A percentile compares a stretch with the other conserved stretches of the same genome.
These are phyloP conservation scores for Uromyces viciae-fabae DNA, from an alignment of 1,284 basidiomycete species.

Conservation along the genomic window DNA sequence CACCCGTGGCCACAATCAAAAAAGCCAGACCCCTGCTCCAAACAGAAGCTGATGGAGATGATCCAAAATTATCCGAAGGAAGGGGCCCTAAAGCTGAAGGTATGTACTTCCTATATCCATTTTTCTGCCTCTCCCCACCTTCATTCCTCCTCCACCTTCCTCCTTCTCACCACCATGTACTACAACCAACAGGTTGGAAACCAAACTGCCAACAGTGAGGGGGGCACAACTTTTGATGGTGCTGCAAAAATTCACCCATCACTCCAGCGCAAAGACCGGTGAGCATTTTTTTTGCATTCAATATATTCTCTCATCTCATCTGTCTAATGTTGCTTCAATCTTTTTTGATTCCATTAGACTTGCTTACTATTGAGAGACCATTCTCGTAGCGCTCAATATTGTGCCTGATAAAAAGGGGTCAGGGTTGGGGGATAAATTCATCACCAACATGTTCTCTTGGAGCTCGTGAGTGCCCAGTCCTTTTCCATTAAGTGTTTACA, in stretches of 20 bases:
- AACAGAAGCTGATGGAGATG: neutral
- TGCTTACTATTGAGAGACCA: neutral
- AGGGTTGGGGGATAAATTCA: neutral
- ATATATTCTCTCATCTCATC: neutral
- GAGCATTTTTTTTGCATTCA: neutral
- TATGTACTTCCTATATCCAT: neutral
- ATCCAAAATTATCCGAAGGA: constrained; percentile 1
- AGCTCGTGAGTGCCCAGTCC: no score
- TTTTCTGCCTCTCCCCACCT: no score
- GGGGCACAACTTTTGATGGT: no score
- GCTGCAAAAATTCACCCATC: no score
- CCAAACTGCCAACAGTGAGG: no score
- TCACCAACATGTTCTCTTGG: neutral
- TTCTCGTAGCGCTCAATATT: neutral
- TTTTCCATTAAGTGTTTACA: neutral
- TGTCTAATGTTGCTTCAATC: neutral
- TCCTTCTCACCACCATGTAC: no score
- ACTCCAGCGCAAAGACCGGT: no score
- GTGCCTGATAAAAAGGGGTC: neutral
- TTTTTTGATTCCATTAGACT: neutral
- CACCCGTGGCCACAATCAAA: constrained; percentile 5
- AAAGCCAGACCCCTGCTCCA: neutral
- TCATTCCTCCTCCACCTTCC: no score
- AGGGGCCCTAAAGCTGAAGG: neutral
- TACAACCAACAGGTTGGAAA: no score